Evolutionary conservation across 139 green algal species (phyloP).

Genomic region (Volvox africanus): DNA sequence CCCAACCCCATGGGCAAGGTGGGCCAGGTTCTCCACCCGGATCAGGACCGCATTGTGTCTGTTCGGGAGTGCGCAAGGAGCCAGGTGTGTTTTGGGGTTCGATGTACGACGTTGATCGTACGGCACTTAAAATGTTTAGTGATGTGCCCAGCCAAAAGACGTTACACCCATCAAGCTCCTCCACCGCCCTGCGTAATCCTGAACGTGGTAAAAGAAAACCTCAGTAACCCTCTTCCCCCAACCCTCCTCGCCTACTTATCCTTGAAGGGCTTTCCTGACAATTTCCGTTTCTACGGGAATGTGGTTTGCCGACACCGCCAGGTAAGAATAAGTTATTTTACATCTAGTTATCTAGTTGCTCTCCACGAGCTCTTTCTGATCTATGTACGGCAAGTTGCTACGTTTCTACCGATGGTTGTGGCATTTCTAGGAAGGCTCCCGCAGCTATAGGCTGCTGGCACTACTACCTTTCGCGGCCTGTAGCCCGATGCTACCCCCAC

Average conservation of each 20-base stretch:
- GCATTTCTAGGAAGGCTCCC: too few relatives aligned
- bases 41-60: conserved; percentile 96
- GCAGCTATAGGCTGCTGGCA: too few relatives aligned
- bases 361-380: too few relatives aligned
- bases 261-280: conserved; percentile 88
- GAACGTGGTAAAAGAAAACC: not conserved
- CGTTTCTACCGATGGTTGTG: too few relatives aligned
- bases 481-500: too few relatives aligned
- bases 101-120: not conserved
- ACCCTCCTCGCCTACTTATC: not conserved
- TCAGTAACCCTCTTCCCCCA: not conserved
- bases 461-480: too few relatives aligned
- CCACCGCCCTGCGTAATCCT: too few relatives aligned
- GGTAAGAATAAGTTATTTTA: conserved; percentile 49
- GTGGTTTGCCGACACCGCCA: conserved; percentile 89
- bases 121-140: too few relatives aligned
- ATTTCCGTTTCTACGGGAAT: conserved; percentile 86
- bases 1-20: conserved; percentile 99
- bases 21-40: conserved; percentile 96
- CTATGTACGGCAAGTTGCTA: too few relatives aligned
- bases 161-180: too few relatives aligned
- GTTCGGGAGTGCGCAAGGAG: conserved; percentile 96
- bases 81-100: conserved; percentile 71
- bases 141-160: too few relatives aligned
- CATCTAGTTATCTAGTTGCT: too few relatives aligned